Evolutionary conservation across 2,329 filamentous ascomycete species (phyloP).

Genomic region (Cladosporium halotolerans): DNA sequence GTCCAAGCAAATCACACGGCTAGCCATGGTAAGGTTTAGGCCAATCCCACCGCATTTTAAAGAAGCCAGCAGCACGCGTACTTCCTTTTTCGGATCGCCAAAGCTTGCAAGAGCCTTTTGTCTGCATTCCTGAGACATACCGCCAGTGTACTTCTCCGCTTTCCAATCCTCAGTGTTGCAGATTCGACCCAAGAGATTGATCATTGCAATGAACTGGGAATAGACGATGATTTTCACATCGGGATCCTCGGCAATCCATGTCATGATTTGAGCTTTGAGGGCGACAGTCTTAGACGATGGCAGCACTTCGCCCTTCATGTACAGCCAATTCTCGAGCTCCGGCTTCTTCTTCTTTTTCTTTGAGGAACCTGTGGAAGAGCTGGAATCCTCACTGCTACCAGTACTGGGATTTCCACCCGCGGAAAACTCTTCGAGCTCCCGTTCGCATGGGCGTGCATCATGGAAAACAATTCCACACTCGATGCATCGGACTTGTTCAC

Average conservation of each 20-base stretch:
- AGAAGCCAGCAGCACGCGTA: slow-evolving; percentile 51
- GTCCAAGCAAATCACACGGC: slow-evolving; percentile 43
- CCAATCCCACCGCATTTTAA: slow-evolving; percentile 53
- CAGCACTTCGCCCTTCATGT: slow-evolving; percentile 32
- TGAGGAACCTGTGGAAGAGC: neutral
- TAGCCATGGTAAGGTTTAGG: slow-evolving; percentile 55
- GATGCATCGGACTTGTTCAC: slow-evolving; percentile 26
- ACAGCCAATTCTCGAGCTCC: slow-evolving; percentile 37
- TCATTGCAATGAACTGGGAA: slow-evolving; percentile 52
- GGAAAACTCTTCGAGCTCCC: too few relatives aligned
- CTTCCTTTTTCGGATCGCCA: slow-evolving; percentile 30
- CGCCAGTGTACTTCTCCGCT: slow-evolving; percentile 45
- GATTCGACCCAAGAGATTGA: slow-evolving; percentile 45
- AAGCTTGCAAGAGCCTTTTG: slow-evolving; percentile 52
- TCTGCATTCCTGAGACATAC: slow-evolving; percentile 40
- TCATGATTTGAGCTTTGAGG: slow-evolving; percentile 40
- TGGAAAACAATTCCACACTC: slow-evolving; percentile 30
- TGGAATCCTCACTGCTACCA: neutral
- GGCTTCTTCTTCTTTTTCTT: slow-evolving; percentile 19
- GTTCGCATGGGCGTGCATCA: slow-evolving; percentile 17
- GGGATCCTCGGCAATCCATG: slow-evolving; percentile 40
- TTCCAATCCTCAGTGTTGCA: slow-evolving; percentile 47
- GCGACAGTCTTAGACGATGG: slow-evolving; percentile 43
- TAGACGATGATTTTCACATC: slow-evolving; percentile 55
- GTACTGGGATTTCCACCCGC: too few relatives aligned